These are phyloP conservation scores for Fusarium euwallaceae DNA, from an alignment of 2,329 filamentous ascomycete genomes.

Conservation along the genomic window DNA sequence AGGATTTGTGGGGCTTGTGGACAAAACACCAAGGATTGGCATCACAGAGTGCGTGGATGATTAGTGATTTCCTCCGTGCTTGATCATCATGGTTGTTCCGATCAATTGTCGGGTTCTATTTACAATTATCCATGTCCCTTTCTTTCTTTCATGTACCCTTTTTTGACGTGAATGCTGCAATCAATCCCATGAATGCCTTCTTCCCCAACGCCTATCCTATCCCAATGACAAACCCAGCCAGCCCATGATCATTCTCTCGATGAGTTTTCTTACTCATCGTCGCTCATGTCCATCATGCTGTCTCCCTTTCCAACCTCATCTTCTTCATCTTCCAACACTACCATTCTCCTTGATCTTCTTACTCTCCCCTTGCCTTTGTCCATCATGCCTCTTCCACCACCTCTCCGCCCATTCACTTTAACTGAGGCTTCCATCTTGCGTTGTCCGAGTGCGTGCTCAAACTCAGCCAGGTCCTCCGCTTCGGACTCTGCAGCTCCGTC, in stretches of 20 bases:
- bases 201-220: conserved; percentile 35
- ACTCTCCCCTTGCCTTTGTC: conserved; percentile 63
- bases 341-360: conserved; percentile 49
- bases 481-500: conserved; percentile 62
- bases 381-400: conserved; percentile 41
- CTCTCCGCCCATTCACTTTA: conserved; percentile 50
- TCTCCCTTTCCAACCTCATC: conserved; percentile 56
- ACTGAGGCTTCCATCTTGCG: conserved; percentile 60
- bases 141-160: neutral
- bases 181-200: conserved; percentile 7
- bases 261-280: conserved; percentile 58
- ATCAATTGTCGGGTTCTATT: neutral
- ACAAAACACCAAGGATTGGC: neutral
- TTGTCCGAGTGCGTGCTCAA: conserved; percentile 66
- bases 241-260: conserved; percentile 4
- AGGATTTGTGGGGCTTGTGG: neutral
- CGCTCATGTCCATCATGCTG: conserved; percentile 69
- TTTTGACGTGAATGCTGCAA: conserved; percentile 3
- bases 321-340: conserved; percentile 51
- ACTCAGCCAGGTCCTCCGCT: conserved; percentile 60
- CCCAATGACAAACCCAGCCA: conserved; percentile 22
- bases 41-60: neutral
- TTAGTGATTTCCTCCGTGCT: conserved; percentile 1
- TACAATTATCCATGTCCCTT: conserved; percentile 3
- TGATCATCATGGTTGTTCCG: neutral